A percentile compares a stretch with the other conserved stretches of the same genome.
Evolutionary conservation across 1,284 basidiomycete genomes (phyloP).

Genomic region (Cutaneotrichosporon mucoides): DNA sequence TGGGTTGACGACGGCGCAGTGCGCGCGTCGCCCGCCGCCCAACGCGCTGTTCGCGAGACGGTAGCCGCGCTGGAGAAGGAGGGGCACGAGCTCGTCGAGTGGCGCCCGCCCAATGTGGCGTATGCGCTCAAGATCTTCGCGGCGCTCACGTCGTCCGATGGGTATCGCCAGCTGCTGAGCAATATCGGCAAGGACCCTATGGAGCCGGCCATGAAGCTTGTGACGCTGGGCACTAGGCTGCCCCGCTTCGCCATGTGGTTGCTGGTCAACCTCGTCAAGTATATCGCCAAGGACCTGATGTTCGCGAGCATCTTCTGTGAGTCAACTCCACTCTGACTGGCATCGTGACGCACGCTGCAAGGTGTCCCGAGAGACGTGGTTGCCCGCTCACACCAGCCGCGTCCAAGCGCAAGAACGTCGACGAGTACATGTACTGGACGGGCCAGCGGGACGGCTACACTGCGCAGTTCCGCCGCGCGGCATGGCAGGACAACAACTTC

Average conservation of each 20-base stretch:
- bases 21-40: constrained; percentile 69
- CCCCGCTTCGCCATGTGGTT: constrained; percentile 58
- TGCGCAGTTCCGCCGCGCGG: constrained; percentile 58
- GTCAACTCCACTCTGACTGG: too few species aligned
- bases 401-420: background rate
- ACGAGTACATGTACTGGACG: constrained; percentile 48
- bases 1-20: constrained; percentile 55
- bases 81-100: constrained; percentile 74
- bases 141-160: constrained; percentile 68
- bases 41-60: constrained; percentile 72
- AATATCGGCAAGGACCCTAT: constrained; percentile 66
- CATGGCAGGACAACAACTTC: constrained; percentile 65
- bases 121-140: constrained; percentile 58
- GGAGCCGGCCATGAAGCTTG: constrained; percentile 48
- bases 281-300: constrained; percentile 56
- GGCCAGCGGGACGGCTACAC: constrained; percentile 57
- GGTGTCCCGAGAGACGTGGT: too few species aligned
- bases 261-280: constrained; percentile 54
- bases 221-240: constrained; percentile 59
- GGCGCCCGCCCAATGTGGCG: constrained; percentile 49
- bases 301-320: constrained; percentile 56
- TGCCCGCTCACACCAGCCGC: too few species aligned
- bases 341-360: too few species aligned
- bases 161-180: constrained; percentile 65
- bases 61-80: constrained; percentile 61